Conservation (phyloP, 345 rosid species). For the Isatis tinctoria region DNA sequence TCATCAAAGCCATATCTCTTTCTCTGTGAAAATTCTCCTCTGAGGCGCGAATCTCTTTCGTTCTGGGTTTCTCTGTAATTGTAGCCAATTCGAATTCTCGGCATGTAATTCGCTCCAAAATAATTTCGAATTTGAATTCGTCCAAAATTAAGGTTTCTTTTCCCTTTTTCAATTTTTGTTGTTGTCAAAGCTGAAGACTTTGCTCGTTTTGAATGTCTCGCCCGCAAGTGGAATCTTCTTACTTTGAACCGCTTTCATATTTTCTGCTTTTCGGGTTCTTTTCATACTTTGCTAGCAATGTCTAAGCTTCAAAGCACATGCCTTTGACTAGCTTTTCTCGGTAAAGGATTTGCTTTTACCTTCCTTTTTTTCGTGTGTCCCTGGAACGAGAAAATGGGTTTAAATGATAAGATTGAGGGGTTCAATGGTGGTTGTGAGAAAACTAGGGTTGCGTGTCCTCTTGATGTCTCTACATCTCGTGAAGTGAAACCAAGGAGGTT, state of each 20-base stretch:
- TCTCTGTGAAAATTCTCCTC: background rate
- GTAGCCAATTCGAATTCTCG: background rate
- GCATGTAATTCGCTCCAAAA: constrained; percentile 3
- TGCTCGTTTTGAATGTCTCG: constrained; percentile 4
- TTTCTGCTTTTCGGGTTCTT: constrained; percentile 16
- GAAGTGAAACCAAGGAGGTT: constrained; percentile 30
- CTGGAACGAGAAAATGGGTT: constrained; percentile 38
- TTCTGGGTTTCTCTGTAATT: constrained; percentile 8
- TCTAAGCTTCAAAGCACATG: constrained; percentile 23
- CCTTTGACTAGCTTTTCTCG: constrained; percentile 21
- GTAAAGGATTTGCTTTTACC: background rate
- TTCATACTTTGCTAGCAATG: background rate
- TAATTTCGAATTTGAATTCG: background rate
- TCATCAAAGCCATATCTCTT: background rate
- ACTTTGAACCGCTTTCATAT: constrained; percentile 13
- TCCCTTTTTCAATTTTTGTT: background rate
- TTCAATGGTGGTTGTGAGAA: constrained; percentile 23
- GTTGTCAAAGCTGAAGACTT: constrained; percentile 27
- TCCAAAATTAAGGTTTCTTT: too few species aligned
- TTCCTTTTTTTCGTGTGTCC: background rate
- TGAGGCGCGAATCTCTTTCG: background rate
- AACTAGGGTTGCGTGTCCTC: constrained; percentile 32
- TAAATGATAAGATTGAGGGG: constrained; percentile 39
- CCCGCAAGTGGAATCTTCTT: background rate
- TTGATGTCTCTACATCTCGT: constrained; percentile 37